Conservation (phyloP, 352 stramenopile species). For the Globisporangium heterothallicum region DNA sequence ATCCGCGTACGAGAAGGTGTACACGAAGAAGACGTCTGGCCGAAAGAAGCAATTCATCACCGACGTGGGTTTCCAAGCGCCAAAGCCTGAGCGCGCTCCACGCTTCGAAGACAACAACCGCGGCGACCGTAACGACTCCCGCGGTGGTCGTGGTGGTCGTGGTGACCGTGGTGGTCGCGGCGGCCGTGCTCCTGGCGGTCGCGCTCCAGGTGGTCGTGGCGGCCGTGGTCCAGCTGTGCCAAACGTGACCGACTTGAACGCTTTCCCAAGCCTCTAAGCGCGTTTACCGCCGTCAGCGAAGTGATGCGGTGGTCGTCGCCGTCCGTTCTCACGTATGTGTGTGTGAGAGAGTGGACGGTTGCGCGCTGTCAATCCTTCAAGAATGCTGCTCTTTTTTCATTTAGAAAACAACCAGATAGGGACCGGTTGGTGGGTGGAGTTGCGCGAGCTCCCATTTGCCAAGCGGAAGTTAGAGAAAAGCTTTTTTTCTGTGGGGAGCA, state of each 20-base stretch:
- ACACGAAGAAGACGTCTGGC: slow-evolving; percentile 92
- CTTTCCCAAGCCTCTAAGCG: slow-evolving; percentile 83
- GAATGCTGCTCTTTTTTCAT: slow-evolving; percentile 37
- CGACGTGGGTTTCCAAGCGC: slow-evolving; percentile 76
- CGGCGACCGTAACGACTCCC: slow-evolving; percentile 36
- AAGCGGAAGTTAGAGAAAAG: slow-evolving; percentile 70
- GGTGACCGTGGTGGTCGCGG: slow-evolving; percentile 36
- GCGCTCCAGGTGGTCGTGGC: slow-evolving; percentile 32
- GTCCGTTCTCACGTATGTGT: background rate
- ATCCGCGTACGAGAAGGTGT: slow-evolving; percentile 90
- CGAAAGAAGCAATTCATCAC: slow-evolving; percentile 92
- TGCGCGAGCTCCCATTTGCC: slow-evolving; percentile 17
- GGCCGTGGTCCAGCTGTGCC: slow-evolving; percentile 23
- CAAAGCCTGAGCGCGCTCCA: slow-evolving; percentile 50
- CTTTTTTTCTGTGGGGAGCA: slow-evolving; percentile 51
- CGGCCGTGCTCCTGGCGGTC: slow-evolving; percentile 36
- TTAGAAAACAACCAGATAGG: slow-evolving; percentile 57
- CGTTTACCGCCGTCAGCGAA: slow-evolving; percentile 34
- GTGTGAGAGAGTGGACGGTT: background rate
- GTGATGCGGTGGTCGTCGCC: slow-evolving; percentile 40
- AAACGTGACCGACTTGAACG: slow-evolving; percentile 79
- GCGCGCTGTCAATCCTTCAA: slow-evolving; percentile 4
- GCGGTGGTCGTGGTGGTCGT: slow-evolving; percentile 49
- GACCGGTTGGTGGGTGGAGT: slow-evolving; percentile 44
- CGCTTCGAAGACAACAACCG: slow-evolving; percentile 65